Evolutionary conservation across 1,284 basidiomycete genomes (phyloP), one percentile per base, ranked within the genome.

Genomic region (Microbotryum lychnidis-dioicae): DNA sequence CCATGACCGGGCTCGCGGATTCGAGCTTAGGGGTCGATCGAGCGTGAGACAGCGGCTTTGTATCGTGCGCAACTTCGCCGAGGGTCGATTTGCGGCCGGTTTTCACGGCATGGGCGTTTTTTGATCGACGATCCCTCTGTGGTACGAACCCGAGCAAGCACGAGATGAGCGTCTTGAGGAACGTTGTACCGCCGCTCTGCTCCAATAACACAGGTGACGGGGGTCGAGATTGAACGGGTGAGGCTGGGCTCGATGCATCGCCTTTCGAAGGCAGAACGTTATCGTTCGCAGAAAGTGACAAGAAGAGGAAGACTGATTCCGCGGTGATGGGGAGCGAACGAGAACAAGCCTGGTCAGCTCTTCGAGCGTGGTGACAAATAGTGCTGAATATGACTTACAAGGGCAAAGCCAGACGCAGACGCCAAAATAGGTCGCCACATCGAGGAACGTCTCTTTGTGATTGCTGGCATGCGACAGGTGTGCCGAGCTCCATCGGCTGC

Each of bases 241-340:
- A 50, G 48, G 14, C 48, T 50, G 20, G 18, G 10, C 27, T 50
- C 27, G 21, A 21, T 16, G 12, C 48, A 12, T 60, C 31, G 54
- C 66, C 63, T 48, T 58, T 47, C 1, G 76, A 78, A 1, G 92
- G 93, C 16, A 97, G 80, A 3, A 91, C 89, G 71, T 96, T 90
- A 73, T 97, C 93, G 69, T 94, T 96, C 12, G 92, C 92, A 69
- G 89, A 93, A 60, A 97, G 78, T 73, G 90, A 93, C 67, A 96
- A 77, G 79, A 96, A 97, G 27, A 97, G 77, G 76, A 91, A 96
- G 33, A 96, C 76, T 8, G 91, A 91, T 20, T 86, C 84, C 37
- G 51, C 23, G 51, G 20, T 20, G 21, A 53, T 33, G 51, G 25
- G 27, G n/a, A 29, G 21, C 48, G 9, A 50, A 23, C 16, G 23